Conservation (phyloP, 2,329 filamentous ascomycete species). For the Rasamsonia emersonii region DNA sequence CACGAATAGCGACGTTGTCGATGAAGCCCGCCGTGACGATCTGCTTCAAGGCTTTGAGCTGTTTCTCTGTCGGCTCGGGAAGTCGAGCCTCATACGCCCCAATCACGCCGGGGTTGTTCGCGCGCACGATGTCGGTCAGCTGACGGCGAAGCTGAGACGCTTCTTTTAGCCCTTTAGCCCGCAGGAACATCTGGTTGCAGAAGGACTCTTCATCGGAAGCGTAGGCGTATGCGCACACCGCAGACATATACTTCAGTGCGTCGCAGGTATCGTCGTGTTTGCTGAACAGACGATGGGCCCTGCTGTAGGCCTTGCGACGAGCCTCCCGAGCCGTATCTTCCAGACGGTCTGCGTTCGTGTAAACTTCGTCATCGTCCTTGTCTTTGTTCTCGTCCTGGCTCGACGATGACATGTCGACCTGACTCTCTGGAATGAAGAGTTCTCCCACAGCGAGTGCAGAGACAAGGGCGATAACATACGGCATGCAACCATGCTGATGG, state of each 20-base stretch:
- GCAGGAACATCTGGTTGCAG: conserved; percentile 76
- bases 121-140: conserved; percentile 69
- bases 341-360: conserved; percentile 57
- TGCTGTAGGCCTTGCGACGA: conserved; percentile 56
- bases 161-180: conserved; percentile 79
- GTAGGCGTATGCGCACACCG: conserved; percentile 78
- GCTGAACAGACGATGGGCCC: conserved; percentile 69
- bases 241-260: conserved; percentile 81
- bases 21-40: conserved; percentile 89
- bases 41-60: conserved; percentile 75
- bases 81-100: conserved; percentile 40
- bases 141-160: conserved; percentile 74
- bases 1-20: conserved; percentile 87
- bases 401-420: conserved; percentile 55
- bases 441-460: conserved; percentile 82
- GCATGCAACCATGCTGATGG: conserved; percentile 69
- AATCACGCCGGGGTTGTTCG: conserved; percentile 53
- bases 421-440: conserved; percentile 73
- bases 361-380: conserved; percentile 34
- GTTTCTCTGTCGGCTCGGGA: conserved; percentile 54
- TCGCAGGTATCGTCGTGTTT: conserved; percentile 76
- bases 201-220: conserved; percentile 53
- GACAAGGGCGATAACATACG: conserved; percentile 80
- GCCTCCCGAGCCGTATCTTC: conserved; percentile 63
- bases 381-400: conserved; percentile 32